phyloP scores from a whole-genome alignment of 257 asterid genomes.

The Datura wrightii region DNA sequence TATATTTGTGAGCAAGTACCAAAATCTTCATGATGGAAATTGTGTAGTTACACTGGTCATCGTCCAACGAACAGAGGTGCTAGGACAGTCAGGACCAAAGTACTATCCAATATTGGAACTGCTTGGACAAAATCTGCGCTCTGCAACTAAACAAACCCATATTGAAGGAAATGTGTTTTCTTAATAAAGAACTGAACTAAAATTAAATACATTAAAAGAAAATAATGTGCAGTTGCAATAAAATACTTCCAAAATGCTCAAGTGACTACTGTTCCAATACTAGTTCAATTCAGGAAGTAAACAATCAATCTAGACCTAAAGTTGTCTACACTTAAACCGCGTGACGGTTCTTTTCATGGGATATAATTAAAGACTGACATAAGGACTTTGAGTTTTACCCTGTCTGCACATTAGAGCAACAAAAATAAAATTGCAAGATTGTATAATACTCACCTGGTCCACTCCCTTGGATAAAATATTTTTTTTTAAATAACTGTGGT shows the following conservation, averaged over 20 bases:
- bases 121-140: slow-evolving; percentile 1
- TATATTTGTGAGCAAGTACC: neutral
- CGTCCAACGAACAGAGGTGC: neutral
- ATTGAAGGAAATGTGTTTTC: neutral
- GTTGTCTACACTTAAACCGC: neutral
- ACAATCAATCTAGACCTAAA: neutral
- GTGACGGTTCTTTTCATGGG: neutral
- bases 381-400: too few relatives aligned
- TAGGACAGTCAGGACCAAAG: neutral
- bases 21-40: neutral
- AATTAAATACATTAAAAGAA: neutral
- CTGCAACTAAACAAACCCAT: neutral
- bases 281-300: neutral
- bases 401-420: too few relatives aligned
- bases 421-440: too few relatives aligned
- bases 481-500: too few relatives aligned
- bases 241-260: neutral
- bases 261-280: neutral
- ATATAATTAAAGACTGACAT: neutral
- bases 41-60: neutral
- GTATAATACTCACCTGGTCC: too few relatives aligned
- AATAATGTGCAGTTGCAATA: neutral
- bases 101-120: neutral
- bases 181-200: neutral
- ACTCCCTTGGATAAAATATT: too few relatives aligned